Evolutionary conservation across 495 filamentous ascomycete species (phyloP).

Genomic region (Parachaetomium inaequale): DNA sequence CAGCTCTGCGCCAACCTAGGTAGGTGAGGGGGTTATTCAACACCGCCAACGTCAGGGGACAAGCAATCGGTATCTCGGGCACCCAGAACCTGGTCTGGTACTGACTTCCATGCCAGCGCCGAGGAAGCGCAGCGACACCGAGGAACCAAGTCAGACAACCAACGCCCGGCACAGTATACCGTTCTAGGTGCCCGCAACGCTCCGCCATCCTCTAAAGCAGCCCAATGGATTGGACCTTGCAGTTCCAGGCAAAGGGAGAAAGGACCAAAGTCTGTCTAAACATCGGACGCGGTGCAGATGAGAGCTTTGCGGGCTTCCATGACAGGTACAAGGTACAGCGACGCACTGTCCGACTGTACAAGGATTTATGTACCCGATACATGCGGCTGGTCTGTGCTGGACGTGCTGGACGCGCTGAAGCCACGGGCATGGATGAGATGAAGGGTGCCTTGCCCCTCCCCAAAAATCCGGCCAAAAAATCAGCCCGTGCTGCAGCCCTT

Average conservation of each 20-base stretch:
- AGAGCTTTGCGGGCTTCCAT: not conserved
- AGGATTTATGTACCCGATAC: slow-evolving; percentile 21
- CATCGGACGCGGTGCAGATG: not conserved
- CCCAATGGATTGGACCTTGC: not conserved
- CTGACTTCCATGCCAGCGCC: not conserved
- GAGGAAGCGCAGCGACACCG: not conserved
- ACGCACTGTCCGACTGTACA: slow-evolving; percentile 21
- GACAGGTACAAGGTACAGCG: slow-evolving; percentile 24
- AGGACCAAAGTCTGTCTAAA: not conserved
- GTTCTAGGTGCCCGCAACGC: not conserved
- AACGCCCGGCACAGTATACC: not conserved
- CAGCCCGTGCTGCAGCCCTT: slow-evolving; percentile 35
- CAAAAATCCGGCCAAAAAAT: slow-evolving; percentile 34
- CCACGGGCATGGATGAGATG: slow-evolving; percentile 13
- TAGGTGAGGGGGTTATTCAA: too few species aligned
- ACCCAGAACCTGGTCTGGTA: not conserved
- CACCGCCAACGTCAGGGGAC: not conserved
- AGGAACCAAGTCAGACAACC: not conserved
- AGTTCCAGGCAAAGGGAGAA: not conserved
- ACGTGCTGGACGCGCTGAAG: not conserved
- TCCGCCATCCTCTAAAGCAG: not conserved
- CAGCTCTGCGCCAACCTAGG: too few species aligned
- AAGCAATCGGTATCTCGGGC: not conserved
- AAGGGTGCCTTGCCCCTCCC: slow-evolving; percentile 24
- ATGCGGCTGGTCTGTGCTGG: slow-evolving; percentile 8